A percentile compares a stretch with the other conserved stretches of the same genome.
Evolutionary conservation across 768 basidiomycete species (phyloP).

Genomic region (Tubosaeta brunneosetosa): DNA sequence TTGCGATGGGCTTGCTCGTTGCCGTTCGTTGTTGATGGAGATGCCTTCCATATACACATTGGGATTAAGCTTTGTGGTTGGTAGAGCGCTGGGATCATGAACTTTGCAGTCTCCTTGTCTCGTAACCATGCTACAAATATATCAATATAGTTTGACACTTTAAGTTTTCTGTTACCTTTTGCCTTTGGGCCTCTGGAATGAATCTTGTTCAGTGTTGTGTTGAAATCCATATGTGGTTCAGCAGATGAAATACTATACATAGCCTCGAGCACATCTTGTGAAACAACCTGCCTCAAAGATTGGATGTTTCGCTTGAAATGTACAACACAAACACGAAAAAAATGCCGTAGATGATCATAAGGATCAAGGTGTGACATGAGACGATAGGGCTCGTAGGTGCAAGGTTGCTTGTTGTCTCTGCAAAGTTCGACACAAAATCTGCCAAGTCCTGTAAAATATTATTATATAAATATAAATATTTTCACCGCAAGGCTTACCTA

Average conservation of each 20-base stretch:
- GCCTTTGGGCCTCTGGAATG: too few relatives aligned
- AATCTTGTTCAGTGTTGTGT: neutral
- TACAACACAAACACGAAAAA: neutral
- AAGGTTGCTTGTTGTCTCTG: neutral
- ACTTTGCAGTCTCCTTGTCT: neutral
- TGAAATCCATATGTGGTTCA: neutral
- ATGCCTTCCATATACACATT: neutral
- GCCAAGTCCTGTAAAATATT: slow-evolving; percentile 3
- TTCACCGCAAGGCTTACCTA: too few relatives aligned
- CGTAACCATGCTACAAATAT: slow-evolving; percentile 3
- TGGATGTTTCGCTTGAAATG: slow-evolving; percentile 2
- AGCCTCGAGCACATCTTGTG: neutral
- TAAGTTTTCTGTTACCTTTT: neutral
- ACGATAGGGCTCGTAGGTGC: neutral
- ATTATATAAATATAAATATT: too few relatives aligned
- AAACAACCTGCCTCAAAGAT: neutral
- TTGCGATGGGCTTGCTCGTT: slow-evolving; percentile 9
- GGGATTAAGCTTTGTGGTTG: slow-evolving; percentile 2
- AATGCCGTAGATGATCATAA: neutral
- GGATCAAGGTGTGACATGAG: neutral
- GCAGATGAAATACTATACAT: slow-evolving; percentile 3
- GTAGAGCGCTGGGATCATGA: neutral
- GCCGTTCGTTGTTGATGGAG: slow-evolving; percentile 7
- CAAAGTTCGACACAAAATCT: slow-evolving; percentile 5
- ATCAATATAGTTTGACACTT: too few relatives aligned